Percentiles rank a stretch among this genome's conserved stretches.
Evolutionary conservation across 1,284 basidiomycete genomes (phyloP).

Genomic region (Heterobasidion parviporum): DNA sequence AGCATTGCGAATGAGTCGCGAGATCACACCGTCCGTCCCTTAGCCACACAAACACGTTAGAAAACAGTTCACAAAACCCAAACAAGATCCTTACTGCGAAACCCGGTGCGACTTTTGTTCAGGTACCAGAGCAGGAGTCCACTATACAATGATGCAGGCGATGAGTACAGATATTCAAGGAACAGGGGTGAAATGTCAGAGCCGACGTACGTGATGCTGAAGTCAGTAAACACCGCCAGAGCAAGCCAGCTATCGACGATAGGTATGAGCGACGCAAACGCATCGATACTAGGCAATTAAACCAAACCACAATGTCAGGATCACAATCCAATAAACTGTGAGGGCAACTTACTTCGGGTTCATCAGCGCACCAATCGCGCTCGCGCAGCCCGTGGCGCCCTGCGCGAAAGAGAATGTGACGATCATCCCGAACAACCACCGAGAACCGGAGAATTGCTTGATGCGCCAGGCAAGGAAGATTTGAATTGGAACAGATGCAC

Average conservation of each 20-base stretch:
- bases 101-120: neutral
- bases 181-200: neutral
- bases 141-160: neutral
- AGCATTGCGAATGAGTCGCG: slow-evolving; percentile 18
- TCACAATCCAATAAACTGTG: no score
- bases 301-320: neutral
- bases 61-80: neutral
- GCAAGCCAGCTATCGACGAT: slow-evolving; percentile 15
- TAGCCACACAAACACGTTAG: neutral
- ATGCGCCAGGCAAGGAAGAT: slow-evolving; percentile 26
- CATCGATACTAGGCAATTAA: slow-evolving; percentile 6
- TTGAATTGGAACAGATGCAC: slow-evolving; percentile 26
- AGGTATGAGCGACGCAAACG: slow-evolving; percentile 11
- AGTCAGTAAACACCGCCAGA: slow-evolving; percentile 10
- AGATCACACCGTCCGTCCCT: slow-evolving; percentile 21
- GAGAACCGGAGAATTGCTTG: slow-evolving; percentile 18
- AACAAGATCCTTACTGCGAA: neutral
- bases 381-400: slow-evolving; percentile 11
- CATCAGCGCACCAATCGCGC: slow-evolving; percentile 11
- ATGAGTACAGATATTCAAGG: neutral
- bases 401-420: slow-evolving; percentile 17
- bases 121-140: neutral
- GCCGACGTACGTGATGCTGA: slow-evolving; percentile 11
- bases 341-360: slow-evolving; percentile 10
- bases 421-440: slow-evolving; percentile 16